These are phyloP conservation scores for Emericellopsis atlantica DNA, from an alignment of 2,329 filamentous ascomycete genomes.

Conservation along the genomic window DNA sequence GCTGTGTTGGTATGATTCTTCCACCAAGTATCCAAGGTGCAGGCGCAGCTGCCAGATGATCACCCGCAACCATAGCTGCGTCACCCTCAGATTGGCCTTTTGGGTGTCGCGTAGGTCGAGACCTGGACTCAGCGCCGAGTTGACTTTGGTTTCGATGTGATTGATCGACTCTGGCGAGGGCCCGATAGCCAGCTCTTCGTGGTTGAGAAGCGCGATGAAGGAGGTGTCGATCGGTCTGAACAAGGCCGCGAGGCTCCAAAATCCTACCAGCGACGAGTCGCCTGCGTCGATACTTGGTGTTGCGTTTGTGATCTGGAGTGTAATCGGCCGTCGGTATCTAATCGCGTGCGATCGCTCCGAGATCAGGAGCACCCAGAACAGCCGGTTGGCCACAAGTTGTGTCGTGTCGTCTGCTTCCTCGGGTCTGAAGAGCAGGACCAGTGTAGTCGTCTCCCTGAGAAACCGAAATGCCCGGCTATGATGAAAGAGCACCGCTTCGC, in stretches of 20 bases:
- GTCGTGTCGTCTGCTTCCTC: conserved; percentile 9
- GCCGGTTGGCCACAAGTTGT: conserved; percentile 15
- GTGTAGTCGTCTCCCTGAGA: conserved; percentile 27
- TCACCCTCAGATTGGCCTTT: conserved; percentile 28
- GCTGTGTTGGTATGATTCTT: conserved; percentile 16
- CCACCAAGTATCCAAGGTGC: conserved; percentile 25
- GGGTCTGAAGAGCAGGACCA: conserved; percentile 21
- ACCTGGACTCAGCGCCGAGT: conserved; percentile 19
- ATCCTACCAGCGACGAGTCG: conserved; percentile 19
- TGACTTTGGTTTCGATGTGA: conserved; percentile 21
- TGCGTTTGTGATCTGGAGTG: conserved; percentile 25
- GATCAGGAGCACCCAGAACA: conserved; percentile 30
- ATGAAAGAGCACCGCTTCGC: conserved; percentile 25
- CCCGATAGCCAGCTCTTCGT: conserved; percentile 17
- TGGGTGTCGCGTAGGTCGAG: conserved; percentile 25
- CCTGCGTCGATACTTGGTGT: conserved; percentile 17
- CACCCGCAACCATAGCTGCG: conserved; percentile 30
- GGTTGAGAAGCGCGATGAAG: conserved; percentile 26
- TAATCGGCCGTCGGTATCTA: conserved; percentile 28
- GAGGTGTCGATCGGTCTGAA: conserved; percentile 27
- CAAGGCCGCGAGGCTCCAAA: conserved; percentile 25
- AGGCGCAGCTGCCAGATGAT: conserved; percentile 31
- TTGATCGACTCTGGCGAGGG: conserved; percentile 19
- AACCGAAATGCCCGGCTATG: conserved; percentile 29
- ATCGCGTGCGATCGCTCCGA: conserved; percentile 31